Conservation (phyloP, 768 basidiomycete species). For the Termitomyces sp. region DNA sequence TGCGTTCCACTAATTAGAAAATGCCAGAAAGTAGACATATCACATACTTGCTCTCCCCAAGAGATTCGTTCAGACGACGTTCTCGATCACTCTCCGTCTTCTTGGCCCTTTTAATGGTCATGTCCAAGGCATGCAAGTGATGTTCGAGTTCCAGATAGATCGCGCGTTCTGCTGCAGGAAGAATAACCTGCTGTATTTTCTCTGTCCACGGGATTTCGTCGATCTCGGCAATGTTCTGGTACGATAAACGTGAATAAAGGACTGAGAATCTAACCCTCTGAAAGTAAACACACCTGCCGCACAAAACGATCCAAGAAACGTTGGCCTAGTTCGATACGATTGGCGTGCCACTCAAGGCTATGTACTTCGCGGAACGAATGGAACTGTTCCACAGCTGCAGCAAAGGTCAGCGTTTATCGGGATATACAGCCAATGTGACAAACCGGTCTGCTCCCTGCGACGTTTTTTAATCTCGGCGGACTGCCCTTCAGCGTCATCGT, state of each 20-base stretch:
- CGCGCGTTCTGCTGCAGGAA: conserved; percentile 90
- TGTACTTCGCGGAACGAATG: conserved; percentile 96
- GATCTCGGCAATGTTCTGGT: conserved; percentile 91
- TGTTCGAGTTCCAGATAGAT: conserved; percentile 95
- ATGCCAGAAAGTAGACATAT: neutral
- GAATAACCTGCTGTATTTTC: conserved; percentile 55
- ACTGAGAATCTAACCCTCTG: conserved; percentile 5
- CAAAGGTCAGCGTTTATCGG: conserved; percentile 4
- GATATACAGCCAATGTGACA: conserved; percentile 5
- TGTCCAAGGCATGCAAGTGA: conserved; percentile 85
- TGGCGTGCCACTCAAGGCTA: conserved; percentile 87
- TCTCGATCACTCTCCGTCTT: conserved; percentile 83
- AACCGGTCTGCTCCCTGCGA: conserved; percentile 78
- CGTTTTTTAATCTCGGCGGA: conserved; percentile 77
- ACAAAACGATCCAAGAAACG: conserved; percentile 76
- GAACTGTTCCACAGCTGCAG: conserved; percentile 81
- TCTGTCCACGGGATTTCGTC: conserved; percentile 85
- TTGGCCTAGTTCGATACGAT: conserved; percentile 81
- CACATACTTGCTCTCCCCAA: conserved; percentile 84
- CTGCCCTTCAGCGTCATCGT: conserved; percentile 81
- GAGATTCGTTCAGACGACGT: conserved; percentile 77
- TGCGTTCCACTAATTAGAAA: conserved; percentile 20
- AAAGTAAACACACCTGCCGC: conserved; percentile 53
- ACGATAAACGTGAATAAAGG: neutral
- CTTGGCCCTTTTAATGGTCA: conserved; percentile 63